A percentile compares a stretch with the other conserved stretches of the same genome.
phyloP scores from a whole-genome alignment of 345 rosid species.

The Rhodamnia rubescens region DNA sequence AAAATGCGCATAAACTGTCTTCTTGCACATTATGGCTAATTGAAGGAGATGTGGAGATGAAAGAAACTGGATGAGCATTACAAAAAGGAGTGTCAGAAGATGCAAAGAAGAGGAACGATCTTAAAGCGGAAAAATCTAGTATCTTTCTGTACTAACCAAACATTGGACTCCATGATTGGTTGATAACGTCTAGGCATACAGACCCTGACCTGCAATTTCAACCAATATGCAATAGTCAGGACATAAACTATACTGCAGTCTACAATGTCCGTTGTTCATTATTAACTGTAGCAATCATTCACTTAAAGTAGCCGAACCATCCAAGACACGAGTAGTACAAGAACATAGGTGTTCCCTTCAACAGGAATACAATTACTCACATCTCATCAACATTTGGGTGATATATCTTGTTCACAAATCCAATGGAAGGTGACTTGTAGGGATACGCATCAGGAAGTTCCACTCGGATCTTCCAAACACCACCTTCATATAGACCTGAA shows the following conservation, averaged over 20 bases:
- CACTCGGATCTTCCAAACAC: slow-evolving; percentile 62
- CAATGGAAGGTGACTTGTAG: slow-evolving; percentile 64
- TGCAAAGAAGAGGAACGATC: not conserved
- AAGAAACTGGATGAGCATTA: not conserved
- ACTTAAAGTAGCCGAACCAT: not conserved
- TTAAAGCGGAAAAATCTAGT: not conserved
- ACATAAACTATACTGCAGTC: not conserved
- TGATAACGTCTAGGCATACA: slow-evolving; percentile 67
- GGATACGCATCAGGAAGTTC: slow-evolving; percentile 81
- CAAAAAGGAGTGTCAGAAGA: not conserved
- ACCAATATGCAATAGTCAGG: not conserved
- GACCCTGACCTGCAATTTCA: slow-evolving; percentile 46
- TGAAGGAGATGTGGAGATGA: not conserved
- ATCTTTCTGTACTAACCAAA: slow-evolving; percentile 30
- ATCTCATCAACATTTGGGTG: slow-evolving; percentile 74
- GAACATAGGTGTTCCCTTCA: not conserved
- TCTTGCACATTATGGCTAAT: not conserved
- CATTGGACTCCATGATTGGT: slow-evolving; percentile 82
- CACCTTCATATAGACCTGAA: slow-evolving; percentile 64
- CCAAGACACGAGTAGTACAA: not conserved
- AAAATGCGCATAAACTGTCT: not conserved
- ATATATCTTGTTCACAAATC: slow-evolving; percentile 65
- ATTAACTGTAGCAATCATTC: not conserved
- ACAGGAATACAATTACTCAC: slow-evolving; percentile 22
- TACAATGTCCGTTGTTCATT: not conserved